Evolutionary conservation across 2,329 filamentous ascomycete genomes (phyloP).

Genomic region (Trichoderma brevicompactum): DNA sequence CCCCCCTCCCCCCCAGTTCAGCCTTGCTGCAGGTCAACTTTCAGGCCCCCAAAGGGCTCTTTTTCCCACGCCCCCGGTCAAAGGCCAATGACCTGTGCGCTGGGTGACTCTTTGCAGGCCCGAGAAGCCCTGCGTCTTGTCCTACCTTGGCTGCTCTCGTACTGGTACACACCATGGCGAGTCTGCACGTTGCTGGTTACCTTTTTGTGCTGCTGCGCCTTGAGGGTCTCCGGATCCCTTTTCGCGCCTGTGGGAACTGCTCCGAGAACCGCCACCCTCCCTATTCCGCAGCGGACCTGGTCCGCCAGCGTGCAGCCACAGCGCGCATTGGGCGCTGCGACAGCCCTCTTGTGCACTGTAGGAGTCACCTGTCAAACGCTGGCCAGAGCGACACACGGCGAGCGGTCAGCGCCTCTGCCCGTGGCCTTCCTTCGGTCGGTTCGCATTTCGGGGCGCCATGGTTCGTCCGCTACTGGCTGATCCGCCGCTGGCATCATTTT

Average conservation of each 20-base stretch:
- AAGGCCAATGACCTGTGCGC: conserved; percentile 26
- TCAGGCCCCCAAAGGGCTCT: conserved; percentile 28
- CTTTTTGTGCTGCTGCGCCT: conserved; percentile 20
- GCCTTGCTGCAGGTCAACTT: conserved; percentile 31
- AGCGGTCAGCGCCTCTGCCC: no score
- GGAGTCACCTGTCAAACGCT: conserved; percentile 22
- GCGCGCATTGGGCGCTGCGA: neutral
- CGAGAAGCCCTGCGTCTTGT: conserved; percentile 17
- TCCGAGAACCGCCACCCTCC: conserved; percentile 17
- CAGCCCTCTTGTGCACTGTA: conserved; percentile 3
- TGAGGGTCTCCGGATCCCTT: conserved; percentile 9
- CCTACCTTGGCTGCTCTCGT: neutral
- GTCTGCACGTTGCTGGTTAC: neutral
- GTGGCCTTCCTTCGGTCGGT: neutral
- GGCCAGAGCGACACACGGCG: no score
- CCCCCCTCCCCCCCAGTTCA: conserved; percentile 28
- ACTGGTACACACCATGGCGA: neutral
- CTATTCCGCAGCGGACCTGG: conserved; percentile 20
- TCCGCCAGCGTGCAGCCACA: conserved; percentile 9
- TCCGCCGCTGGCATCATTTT: conserved; percentile 14
- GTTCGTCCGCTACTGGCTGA: conserved; percentile 21
- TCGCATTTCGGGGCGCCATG: conserved; percentile 12
- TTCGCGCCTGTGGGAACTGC: conserved; percentile 15
- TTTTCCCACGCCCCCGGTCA: conserved; percentile 25
- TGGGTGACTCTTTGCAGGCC: conserved; percentile 25